Evolutionary conservation across 2,329 filamentous ascomycete genomes (phyloP), one percentile per base, ranked within the genome.

Genomic region (Pezicula carpinea): DNA sequence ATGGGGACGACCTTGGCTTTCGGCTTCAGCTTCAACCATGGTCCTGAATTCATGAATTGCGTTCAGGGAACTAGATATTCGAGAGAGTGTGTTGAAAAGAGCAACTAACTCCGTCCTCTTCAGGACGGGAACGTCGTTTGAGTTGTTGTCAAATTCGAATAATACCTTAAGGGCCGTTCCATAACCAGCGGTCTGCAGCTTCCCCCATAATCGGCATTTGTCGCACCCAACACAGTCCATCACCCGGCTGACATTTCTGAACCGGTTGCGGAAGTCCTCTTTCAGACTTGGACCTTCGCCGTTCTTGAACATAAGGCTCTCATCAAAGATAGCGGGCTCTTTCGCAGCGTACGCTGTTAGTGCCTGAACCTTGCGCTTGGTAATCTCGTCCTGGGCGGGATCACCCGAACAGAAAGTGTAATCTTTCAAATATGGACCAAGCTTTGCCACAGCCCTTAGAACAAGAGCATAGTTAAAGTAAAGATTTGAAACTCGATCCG

Each of bases 381-480:
- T 99, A 26, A 79, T 74, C 2, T 71, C 70, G 60, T 99, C 90
- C 64, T 96, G 88, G 2, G 75, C 75, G 0, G 82, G 75, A 61
- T 99, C 93, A 51, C 89, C 90, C 4, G 85, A 86, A 68, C 93
- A 99, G 67, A 96, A 99, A 0, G 88, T 93, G 70, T 97, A 97
- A 52, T 80, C 74, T 23, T 69, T 74, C 8, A 97, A 76, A 57
- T 91, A 85, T 19, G 88, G 87, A 11, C 86, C 87, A 7, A 97
- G 79, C 69, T 99, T 99, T 44, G 89, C 87, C 34, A 97, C 80
- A 11, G 93, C 93, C 42, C 93, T 87, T 21, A 92, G 86, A 34
- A 99, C 77, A n/a, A 99, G 78, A 1, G 93, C 93, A 63, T 96
- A 99, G 78, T 99, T 97, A 74, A 99, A 99, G 73, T 99, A 99